Conservation (phyloP, 208 protist genomes). For the Angomonas desouzai region DNA sequence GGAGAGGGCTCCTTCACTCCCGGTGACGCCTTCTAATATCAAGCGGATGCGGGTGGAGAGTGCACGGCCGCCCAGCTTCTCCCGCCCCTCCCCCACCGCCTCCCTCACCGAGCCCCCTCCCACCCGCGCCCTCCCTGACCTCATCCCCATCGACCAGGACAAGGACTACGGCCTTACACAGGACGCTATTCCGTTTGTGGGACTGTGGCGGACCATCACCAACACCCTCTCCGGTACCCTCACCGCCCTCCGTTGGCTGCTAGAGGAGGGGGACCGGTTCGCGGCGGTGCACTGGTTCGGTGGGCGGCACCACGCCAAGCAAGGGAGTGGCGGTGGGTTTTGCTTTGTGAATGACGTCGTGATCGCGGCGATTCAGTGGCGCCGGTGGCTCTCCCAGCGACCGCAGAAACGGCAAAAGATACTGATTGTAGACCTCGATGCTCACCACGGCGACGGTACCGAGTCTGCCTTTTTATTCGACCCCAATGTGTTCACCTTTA, state of each 20-base stretch:
- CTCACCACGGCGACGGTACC: constrained; percentile 98
- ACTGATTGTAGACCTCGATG: constrained; percentile 98
- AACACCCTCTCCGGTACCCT: constrained; percentile 38
- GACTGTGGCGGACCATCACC: constrained; percentile 41
- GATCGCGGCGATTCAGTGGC: constrained; percentile 95
- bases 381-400: constrained; percentile 54
- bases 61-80: constrained; percentile 3
- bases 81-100: neutral
- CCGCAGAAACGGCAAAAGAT: constrained; percentile 57
- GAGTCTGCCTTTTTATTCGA: constrained; percentile 97
- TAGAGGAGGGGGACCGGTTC: constrained; percentile 17
- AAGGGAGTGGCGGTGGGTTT: constrained; percentile 89
- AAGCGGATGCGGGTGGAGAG: neutral
- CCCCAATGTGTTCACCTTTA: constrained; percentile 95
- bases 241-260: constrained; percentile 33
- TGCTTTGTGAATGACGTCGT: constrained; percentile 99
- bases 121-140: constrained; percentile 16
- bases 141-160: constrained; percentile 26
- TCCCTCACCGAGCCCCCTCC: constrained; percentile 6
- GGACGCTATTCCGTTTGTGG: constrained; percentile 35
- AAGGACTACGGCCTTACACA: constrained; percentile 25
- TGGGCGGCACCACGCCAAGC: constrained; percentile 93
- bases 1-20: constrained; percentile 21
- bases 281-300: constrained; percentile 98
- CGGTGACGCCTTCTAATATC: constrained; percentile 9